Base-by-base conservation (phyloP, 1,139 yeast species). In the Magnusiomyces sp. region DNA sequence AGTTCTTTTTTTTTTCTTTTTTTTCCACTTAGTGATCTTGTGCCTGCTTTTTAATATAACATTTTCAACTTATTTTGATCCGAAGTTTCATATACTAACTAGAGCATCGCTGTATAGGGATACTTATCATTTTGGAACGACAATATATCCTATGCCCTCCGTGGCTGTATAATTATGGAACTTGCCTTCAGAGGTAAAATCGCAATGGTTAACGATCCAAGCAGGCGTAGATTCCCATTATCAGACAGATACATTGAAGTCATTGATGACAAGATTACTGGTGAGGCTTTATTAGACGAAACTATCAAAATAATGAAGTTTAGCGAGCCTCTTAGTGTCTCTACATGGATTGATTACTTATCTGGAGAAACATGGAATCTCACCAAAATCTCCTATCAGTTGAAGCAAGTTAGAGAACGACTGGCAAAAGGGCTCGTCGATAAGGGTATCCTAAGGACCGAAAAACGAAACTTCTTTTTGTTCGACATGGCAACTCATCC, bases 401-500 rank as follows among this genome's bases (percentile, higher is more conserved):
- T 92, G 65, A 92, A 92, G 66, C 98, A 92, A 69, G 99, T 94
- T 4, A 80, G 98, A 62, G 99, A 92, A 69, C 77, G 99, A 60
- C 75, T 92, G 57, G 95, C 97, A 50, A 92, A 92, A 68, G 99
- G 98, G 1, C 75, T 92, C 51, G 99, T 94, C 33, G 99, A 92
- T 67, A 92, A 92, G 70, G 98, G 98, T n/a, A 83, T 92, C 47
- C 75, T 94, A 62, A 81, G 96, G 69, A 94, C 98, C 2, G 98
- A 92, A 66, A 80, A 95, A 65, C 89, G 90, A 64, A 94, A 88
- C 71, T 92, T 92, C 67, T 81, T 94, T 63, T 72, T 92, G 51
- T 92, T 92, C 60, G 98, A 92, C 68, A 92, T 92, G 97, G 96
- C 98, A 23, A 94, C 98, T 6, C 98, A 94, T 67, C 99, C 99